Evolutionary conservation across 768 basidiomycete genomes (phyloP), one percentile per base, ranked within the genome.

Genomic region (Tulasnella sp.): DNA sequence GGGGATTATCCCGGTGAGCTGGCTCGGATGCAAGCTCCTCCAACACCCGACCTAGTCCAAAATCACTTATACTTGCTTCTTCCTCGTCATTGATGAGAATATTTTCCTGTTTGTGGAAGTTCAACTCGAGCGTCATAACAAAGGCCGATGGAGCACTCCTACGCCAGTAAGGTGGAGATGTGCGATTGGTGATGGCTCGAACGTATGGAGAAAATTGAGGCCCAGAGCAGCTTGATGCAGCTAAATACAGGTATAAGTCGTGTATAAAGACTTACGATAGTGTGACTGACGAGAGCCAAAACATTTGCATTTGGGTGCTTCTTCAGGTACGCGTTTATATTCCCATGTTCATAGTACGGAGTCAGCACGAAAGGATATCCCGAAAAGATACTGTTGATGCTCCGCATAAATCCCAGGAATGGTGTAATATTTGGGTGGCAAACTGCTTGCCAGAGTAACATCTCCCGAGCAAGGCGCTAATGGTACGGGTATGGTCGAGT

Each of bases 141-240:
- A 12, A 50, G 2, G n/a, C 20, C 3, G 31, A 8, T n/a, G 40
- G 16, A n/a, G 6, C 9, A 24, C 2, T 16, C 34, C 9, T 78
- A 78, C 77, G 11, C 50, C n/a, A 22, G 34, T 78, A 24, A 78
- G 41, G 28, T 78, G 60, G 20, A 78, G 54, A 64, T 78, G 77
- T 1, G 77, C 77, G 24, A 78, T 78, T n/a, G 77, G 77, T 3
- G 44, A 75, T 31, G 77, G 77, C 22, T 78, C 28, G 20, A 34
- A 58, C 2, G 31, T 60, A 44, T 78, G 77, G 8, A 78, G 48
- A n/a, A 60, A 78, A 8, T 58, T 41, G 18, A 78, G 58, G 6
- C 77, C 77, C 41, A 11, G 11, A 6, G 77, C 77, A 31, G 77
- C 77, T 69, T 78, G 77, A 31, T 9, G n/a, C 14, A 78, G 60